A percentile compares a stretch with the other conserved stretches of the same genome.
Evolutionary conservation across 345 rosid genomes (phyloP).

Genomic region (Camelina sativa): DNA sequence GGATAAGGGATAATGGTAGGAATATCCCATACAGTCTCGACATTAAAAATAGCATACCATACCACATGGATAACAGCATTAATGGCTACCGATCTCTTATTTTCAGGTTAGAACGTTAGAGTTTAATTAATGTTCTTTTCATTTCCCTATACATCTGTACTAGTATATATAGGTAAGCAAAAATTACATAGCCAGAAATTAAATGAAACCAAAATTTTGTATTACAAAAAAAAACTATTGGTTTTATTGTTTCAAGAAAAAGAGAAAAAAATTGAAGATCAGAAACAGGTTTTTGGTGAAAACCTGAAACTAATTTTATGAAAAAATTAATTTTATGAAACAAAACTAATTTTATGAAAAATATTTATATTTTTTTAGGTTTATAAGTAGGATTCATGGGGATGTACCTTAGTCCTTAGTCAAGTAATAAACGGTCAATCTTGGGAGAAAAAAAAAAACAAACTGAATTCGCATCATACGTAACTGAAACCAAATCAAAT

Average conservation of each 20-base stretch:
- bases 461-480: neutral
- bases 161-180: neutral
- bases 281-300: neutral
- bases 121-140: neutral
- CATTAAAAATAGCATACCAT: slow-evolving; percentile 15
- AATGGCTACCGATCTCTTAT: slow-evolving; percentile 31
- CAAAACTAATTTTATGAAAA: neutral
- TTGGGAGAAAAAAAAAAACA: neutral
- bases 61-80: slow-evolving; percentile 25
- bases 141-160: neutral
- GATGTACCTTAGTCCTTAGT: too few relatives aligned
- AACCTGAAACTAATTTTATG: neutral
- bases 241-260: too few relatives aligned
- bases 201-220: neutral
- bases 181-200: neutral
- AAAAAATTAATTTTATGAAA: too few relatives aligned
- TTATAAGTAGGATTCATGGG: too few relatives aligned
- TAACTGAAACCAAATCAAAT: neutral
- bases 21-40: neutral
- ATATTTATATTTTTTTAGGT: too few relatives aligned
- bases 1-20: slow-evolving; percentile 5
- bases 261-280: neutral
- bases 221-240: neutral
- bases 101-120: slow-evolving; percentile 35
- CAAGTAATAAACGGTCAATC: too few relatives aligned